These are phyloP conservation scores for Xylariaceae sp. DNA, from an alignment of 2,329 filamentous ascomycete genomes.

Conservation along the genomic window DNA sequence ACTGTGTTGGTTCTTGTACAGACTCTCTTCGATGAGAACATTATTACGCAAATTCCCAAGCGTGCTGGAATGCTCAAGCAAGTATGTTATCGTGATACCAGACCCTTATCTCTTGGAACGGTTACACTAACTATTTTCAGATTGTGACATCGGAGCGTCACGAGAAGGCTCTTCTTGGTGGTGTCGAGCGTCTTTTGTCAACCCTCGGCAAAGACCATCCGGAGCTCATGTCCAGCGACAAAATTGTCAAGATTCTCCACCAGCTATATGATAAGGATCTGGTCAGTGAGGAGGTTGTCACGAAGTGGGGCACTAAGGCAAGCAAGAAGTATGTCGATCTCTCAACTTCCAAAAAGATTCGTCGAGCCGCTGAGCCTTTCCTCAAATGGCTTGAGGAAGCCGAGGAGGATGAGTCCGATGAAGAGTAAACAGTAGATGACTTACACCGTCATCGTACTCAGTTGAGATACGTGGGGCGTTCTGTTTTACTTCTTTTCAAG, in stretches of 20 bases:
- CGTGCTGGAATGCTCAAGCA: slow-evolving; percentile 90
- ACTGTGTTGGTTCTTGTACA: slow-evolving; percentile 90
- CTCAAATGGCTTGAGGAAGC: slow-evolving; percentile 91
- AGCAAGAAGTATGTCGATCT: slow-evolving; percentile 98
- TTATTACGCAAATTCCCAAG: slow-evolving; percentile 83
- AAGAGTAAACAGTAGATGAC: slow-evolving; percentile 44
- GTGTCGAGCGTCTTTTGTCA: slow-evolving; percentile 89
- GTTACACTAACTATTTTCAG: slow-evolving; percentile 49
- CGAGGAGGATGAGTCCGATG: slow-evolving; percentile 74
- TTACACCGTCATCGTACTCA: neutral
- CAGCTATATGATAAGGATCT: slow-evolving; percentile 91
- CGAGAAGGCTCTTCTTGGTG: slow-evolving; percentile 93
- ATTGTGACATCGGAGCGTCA: slow-evolving; percentile 90
- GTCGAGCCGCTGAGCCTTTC: slow-evolving; percentile 93
- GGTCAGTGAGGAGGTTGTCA: slow-evolving; percentile 84
- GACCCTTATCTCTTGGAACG: neutral
- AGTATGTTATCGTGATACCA: slow-evolving; percentile 51
- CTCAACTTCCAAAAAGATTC: slow-evolving; percentile 88
- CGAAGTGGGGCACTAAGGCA: slow-evolving; percentile 90
- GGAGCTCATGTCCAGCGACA: slow-evolving; percentile 68
- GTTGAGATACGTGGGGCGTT: neutral
- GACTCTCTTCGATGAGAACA: slow-evolving; percentile 90
- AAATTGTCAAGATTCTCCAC: slow-evolving; percentile 86
- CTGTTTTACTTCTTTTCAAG: neutral
- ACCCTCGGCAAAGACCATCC: slow-evolving; percentile 75